Evolutionary conservation across 2,329 filamentous ascomycete genomes (phyloP), one percentile per base, ranked within the genome.

Genomic region (Pseudogymnoascus sp.): DNA sequence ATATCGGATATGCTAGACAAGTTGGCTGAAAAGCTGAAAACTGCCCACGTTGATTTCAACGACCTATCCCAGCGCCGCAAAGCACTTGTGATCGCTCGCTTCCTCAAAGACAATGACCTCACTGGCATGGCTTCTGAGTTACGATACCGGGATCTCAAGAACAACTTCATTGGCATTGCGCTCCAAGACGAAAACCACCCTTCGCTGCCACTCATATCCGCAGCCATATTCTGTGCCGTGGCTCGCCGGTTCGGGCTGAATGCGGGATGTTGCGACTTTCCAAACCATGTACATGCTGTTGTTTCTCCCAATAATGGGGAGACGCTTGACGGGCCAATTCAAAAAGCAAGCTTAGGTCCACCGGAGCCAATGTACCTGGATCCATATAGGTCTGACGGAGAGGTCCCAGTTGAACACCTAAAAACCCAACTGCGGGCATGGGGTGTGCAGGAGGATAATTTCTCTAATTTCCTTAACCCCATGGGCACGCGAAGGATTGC

Each of bases 81-180:
- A 72, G 90, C 92, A 1, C 72, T 88, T 38, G 75, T 78, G 1
- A 76, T 96, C 37, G 86, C 87, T 16, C 77, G 76, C 7, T 96
- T 89, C 79, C 76, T 97, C 47, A 83, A 86, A 61, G 72, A 74
- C 2, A 81, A 85, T 37, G 85, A 88, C 60, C 81, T 96, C 66
- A 84, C 84, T 1, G 92, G 92, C 47, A 81, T 91, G 61, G 76
- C 84, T n/a, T 77, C 79, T 4, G 82, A 85, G 6, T 72, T 77
- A 41, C 84, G 87, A 60, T 97, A 94, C 71, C 86, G 90, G 67
- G 86, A 88, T 62, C 75, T 97, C 62, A 85, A 89, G 64, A 96
- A 97, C 73, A 95, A 90, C 68, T 89, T 96, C 67, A 86, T 99
- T 61, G 91, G 91, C 8, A 80, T 95, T 64, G 90, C 89, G 3